phyloP scores from a whole-genome alignment of 441 rosid genomes.

The Gossypium trilobum region DNA sequence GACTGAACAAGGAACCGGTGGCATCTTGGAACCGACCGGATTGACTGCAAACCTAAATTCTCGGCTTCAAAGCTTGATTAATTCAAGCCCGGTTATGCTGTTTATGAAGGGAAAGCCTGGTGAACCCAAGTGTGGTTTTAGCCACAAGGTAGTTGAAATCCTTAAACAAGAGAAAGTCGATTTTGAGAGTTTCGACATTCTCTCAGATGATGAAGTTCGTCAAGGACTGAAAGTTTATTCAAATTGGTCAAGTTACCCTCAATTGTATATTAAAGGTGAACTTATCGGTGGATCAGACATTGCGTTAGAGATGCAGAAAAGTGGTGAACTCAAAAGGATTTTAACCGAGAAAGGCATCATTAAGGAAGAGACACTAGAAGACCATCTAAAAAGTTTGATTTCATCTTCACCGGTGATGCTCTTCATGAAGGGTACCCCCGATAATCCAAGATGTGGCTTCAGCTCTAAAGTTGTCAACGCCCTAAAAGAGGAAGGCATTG shows the following conservation, averaged over 20 bases:
- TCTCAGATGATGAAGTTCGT: conserved; percentile 51
- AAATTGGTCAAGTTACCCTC: conserved; percentile 82
- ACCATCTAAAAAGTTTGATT: conserved; percentile 44
- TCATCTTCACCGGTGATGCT: conserved; percentile 68
- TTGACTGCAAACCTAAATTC: conserved; percentile 40
- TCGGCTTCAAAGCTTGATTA: conserved; percentile 40
- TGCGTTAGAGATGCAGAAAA: conserved; percentile 83
- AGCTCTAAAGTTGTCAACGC: conserved; percentile 86
- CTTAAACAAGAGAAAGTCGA: conserved; percentile 49
- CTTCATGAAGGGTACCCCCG: conserved; percentile 90
- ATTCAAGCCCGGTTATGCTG: conserved; percentile 46
- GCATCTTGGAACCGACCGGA: conserved; percentile 41
- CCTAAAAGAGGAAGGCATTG: conserved; percentile 50
- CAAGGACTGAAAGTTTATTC: conserved; percentile 66
- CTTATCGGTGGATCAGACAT: conserved; percentile 96
- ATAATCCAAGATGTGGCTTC: conserved; percentile 79
- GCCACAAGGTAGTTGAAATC: conserved; percentile 58
- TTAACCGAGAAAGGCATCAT: conserved; percentile 51
- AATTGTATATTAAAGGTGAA: conserved; percentile 67
- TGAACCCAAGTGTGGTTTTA: conserved; percentile 60
- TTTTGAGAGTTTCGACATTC: conserved; percentile 53
- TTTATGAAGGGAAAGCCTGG: conserved; percentile 71
- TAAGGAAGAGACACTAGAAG: conserved; percentile 49
- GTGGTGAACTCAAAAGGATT: conserved; percentile 64
- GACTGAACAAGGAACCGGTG: conserved; percentile 34